Evolutionary conservation across 495 filamentous ascomycete species (phyloP).

Genomic region (Delitschia confertaspora): DNA sequence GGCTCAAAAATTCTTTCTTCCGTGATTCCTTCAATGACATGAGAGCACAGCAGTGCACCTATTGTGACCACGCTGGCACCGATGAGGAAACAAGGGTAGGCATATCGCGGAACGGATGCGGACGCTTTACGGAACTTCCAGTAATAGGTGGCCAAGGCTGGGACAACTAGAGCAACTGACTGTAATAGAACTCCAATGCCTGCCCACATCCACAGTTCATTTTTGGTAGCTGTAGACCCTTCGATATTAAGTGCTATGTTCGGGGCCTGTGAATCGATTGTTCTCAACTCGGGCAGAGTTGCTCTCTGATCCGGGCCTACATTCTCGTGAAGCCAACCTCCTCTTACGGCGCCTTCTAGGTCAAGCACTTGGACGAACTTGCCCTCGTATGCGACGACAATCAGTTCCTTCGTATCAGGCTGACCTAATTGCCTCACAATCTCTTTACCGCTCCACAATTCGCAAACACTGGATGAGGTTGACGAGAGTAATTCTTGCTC

Average conservation of each 20-base stretch:
- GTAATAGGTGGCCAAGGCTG: constrained; percentile 3
- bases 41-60: constrained; percentile 5
- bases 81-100: neutral
- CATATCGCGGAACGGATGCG: neutral
- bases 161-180: neutral
- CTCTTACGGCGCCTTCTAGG: neutral
- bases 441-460: constrained; percentile 7
- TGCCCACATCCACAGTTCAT: neutral
- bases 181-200: neutral
- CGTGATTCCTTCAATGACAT: constrained; percentile 3
- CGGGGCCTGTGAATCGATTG: neutral
- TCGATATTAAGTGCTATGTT: constrained; percentile 1
- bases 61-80: neutral
- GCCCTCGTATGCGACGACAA: neutral
- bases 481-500: constrained; percentile 14
- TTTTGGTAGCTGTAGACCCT: neutral
- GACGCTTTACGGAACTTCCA: neutral
- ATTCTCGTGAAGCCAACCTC: neutral
- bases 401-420: constrained; percentile 2
- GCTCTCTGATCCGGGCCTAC: neutral
- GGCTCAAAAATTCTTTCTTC: neutral
- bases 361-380: neutral
- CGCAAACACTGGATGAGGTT: constrained; percentile 7
- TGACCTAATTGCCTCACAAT: constrained; percentile 22
- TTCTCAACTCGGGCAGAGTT: neutral